phyloP scores from a whole-genome alignment of 352 stramenopile species.

The Phytopythium kandeliae region DNA sequence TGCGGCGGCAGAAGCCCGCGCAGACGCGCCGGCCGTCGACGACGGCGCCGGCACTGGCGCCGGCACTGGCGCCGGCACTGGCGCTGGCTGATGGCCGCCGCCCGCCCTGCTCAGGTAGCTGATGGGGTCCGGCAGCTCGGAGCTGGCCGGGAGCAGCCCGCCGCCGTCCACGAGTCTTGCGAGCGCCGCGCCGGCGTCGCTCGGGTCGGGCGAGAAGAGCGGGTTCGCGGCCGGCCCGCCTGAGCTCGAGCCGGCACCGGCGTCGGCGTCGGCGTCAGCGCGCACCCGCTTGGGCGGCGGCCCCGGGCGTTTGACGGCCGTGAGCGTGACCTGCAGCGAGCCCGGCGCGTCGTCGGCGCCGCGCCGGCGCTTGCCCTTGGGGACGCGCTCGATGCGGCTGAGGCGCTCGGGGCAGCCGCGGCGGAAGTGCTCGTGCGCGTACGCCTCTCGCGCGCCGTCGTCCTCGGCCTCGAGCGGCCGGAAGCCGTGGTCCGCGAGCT shows the following conservation, averaged over 20 bases:
- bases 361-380: conserved; percentile 20
- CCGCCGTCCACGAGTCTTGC: conserved; percentile 30
- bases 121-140: conserved; percentile 57
- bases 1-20: too few species aligned
- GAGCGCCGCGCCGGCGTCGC: conserved; percentile 27
- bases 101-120: conserved; percentile 37
- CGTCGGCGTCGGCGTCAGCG: conserved; percentile 1
- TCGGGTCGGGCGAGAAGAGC: conserved; percentile 50
- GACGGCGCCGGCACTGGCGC: not conserved
- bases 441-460: conserved; percentile 42
- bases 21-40: too few species aligned
- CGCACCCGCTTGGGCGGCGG: conserved; percentile 8
- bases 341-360: conserved; percentile 3
- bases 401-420: conserved; percentile 40
- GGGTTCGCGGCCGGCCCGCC: conserved; percentile 24
- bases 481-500: conserved; percentile 73
- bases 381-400: conserved; percentile 47
- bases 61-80: not conserved
- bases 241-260: too few species aligned
- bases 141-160: conserved; percentile 41
- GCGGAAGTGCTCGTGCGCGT: conserved; percentile 50
- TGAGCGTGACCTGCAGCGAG: conserved; percentile 50
- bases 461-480: conserved; percentile 55
- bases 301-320: conserved; percentile 4
- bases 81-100: too few species aligned